Conservation (phyloP, 1,284 basidiomycete genomes). For the Pseudozyma pruni region DNA sequence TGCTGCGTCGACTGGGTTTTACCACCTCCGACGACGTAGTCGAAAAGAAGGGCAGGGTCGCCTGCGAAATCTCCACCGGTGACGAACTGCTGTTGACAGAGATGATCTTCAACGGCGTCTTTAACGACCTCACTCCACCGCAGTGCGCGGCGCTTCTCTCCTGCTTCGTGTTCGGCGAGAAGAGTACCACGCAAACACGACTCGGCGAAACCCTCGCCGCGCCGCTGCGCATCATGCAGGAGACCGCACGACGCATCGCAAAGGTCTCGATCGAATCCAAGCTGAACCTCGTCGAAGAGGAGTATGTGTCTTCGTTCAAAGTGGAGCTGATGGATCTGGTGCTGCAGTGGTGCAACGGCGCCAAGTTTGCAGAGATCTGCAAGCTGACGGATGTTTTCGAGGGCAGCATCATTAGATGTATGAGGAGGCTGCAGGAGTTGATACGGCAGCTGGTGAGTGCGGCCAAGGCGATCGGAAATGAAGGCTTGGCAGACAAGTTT, state of each 20-base stretch:
- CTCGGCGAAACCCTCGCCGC: slow-evolving; percentile 91
- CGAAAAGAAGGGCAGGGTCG: slow-evolving; percentile 96
- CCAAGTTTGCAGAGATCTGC: slow-evolving; percentile 95
- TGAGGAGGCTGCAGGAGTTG: slow-evolving; percentile 91
- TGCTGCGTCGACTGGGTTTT: slow-evolving; percentile 89
- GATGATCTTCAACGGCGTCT: slow-evolving; percentile 95
- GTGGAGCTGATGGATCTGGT: slow-evolving; percentile 98
- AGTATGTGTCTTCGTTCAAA: slow-evolving; percentile 95
- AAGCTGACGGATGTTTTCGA: slow-evolving; percentile 98
- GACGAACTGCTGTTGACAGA: slow-evolving; percentile 97
- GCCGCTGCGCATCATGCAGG: slow-evolving; percentile 92
- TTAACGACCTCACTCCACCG: slow-evolving; percentile 88
- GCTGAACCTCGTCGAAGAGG: slow-evolving; percentile 86
- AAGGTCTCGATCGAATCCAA: slow-evolving; percentile 95
- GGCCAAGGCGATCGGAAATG: slow-evolving; percentile 94
- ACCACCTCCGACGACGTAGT: slow-evolving; percentile 90
- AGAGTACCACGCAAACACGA: slow-evolving; percentile 72
- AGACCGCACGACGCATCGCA: slow-evolving; percentile 91
- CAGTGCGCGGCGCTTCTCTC: slow-evolving; percentile 91
- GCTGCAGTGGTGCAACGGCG: slow-evolving; percentile 95
- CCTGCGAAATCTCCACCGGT: slow-evolving; percentile 97
- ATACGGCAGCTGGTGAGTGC: slow-evolving; percentile 94
- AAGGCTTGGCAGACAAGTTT: slow-evolving; percentile 76
- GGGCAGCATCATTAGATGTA: slow-evolving; percentile 82
- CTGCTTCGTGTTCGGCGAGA: slow-evolving; percentile 97